phyloP scores from a whole-genome alignment of 2,329 filamentous ascomycete genomes.

The Aspergillus unguis region DNA sequence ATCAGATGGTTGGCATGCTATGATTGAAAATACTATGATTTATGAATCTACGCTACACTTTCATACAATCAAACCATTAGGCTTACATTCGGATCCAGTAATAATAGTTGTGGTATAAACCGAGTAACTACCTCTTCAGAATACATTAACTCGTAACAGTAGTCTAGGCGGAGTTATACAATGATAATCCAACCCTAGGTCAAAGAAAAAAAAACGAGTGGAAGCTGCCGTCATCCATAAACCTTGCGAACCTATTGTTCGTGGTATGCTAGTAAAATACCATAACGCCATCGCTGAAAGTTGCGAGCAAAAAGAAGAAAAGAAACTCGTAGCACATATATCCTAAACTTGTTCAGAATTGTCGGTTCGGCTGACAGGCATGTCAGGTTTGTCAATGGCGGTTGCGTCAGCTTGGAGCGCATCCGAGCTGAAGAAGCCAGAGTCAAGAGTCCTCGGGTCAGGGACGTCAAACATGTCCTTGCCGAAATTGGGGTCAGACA shows the following conservation, averaged over 20 bases:
- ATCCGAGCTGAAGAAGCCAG: conserved; percentile 37
- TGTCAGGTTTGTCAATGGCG: conserved; percentile 22
- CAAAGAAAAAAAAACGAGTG: conserved; percentile 2
- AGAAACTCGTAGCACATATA: conserved; percentile 21
- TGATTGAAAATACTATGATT: background rate
- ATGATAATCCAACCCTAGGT: background rate
- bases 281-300: conserved; percentile 18
- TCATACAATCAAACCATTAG: too few relatives aligned
- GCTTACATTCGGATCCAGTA: too few relatives aligned
- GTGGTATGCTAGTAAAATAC: background rate
- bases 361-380: conserved; percentile 13
- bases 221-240: conserved; percentile 6
- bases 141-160: background rate
- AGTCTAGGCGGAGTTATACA: background rate
- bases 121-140: too few relatives aligned
- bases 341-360: conserved; percentile 14
- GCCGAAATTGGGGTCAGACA: conserved; percentile 32
- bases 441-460: conserved; percentile 31
- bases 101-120: too few relatives aligned
- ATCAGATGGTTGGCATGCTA: background rate
- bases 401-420: conserved; percentile 26
- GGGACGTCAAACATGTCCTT: conserved; percentile 33
- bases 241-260: background rate
- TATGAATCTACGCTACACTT: background rate
- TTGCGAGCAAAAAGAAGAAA: conserved; percentile 5